Evolutionary conservation across 768 basidiomycete species (phyloP).

Genomic region (Dioszegia aurantiaca): DNA sequence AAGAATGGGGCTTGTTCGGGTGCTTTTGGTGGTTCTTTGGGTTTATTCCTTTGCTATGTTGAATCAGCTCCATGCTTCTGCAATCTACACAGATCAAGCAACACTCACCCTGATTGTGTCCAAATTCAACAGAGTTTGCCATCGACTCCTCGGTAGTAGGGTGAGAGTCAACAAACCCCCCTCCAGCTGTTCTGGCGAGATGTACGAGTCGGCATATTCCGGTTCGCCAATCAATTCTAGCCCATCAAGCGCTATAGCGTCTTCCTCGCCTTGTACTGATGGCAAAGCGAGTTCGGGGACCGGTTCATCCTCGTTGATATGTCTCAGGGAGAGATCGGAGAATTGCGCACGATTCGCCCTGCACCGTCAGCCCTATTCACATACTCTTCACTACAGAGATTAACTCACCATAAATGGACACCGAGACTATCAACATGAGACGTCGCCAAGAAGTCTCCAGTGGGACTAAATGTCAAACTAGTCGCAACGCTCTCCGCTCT

Average conservation of each 20-base stretch:
- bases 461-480: conserved; percentile 86
- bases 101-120: conserved; percentile 82
- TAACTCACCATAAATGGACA: conserved; percentile 82
- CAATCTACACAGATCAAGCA: conserved; percentile 10
- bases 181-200: conserved; percentile 81
- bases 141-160: conserved; percentile 81
- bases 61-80: conserved; percentile 13
- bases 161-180: conserved; percentile 91
- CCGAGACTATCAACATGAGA: conserved; percentile 92
- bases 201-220: conserved; percentile 66
- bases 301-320: conserved; percentile 69
- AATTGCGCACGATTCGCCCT: conserved; percentile 98
- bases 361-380: conserved; percentile 1
- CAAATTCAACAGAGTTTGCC: conserved; percentile 95
- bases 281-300: conserved; percentile 70
- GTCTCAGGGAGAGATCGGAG: conserved; percentile 73
- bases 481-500: conserved; percentile 81
- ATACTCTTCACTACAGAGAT: neutral
- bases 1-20: conserved; percentile 97
- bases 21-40: conserved; percentile 89
- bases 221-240: conserved; percentile 64
- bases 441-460: conserved; percentile 92
- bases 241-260: conserved; percentile 77
- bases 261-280: conserved; percentile 73
- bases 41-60: conserved; percentile 84